A percentile compares a stretch with the other conserved stretches of the same genome.
phyloP scores from a whole-genome alignment of 1,139 yeast species.

The Pneumocystis murina region DNA sequence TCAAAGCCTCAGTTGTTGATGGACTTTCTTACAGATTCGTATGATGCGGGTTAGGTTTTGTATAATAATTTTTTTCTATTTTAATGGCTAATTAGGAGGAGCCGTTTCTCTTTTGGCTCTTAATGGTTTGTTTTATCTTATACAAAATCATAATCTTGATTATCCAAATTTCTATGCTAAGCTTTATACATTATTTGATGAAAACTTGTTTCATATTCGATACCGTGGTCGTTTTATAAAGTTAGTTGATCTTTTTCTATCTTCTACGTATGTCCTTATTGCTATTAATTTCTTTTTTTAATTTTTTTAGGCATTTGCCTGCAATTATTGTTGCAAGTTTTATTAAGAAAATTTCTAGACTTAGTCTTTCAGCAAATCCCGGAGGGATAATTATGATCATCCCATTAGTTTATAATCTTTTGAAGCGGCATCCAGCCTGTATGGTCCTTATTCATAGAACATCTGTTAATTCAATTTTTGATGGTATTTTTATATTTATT shows the following conservation, averaged over 20 bases:
- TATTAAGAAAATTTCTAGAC: constrained; percentile 63
- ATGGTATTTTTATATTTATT: constrained; percentile 3
- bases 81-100: constrained; percentile 22
- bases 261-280: constrained; percentile 38
- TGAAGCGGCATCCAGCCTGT: constrained; percentile 85
- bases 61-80: neutral
- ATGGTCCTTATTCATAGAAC: constrained; percentile 69
- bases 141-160: constrained; percentile 70
- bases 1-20: constrained; percentile 66
- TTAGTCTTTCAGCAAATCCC: constrained; percentile 70
- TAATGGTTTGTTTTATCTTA: constrained; percentile 75
- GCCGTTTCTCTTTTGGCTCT: constrained; percentile 66
- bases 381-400: constrained; percentile 74
- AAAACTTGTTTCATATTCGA: constrained; percentile 61
- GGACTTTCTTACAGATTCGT: constrained; percentile 88
- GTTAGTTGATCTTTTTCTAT: constrained; percentile 65
- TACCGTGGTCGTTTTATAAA: constrained; percentile 82
- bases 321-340: constrained; percentile 76
- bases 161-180: constrained; percentile 82
- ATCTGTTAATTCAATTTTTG: constrained; percentile 21
- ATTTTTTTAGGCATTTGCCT: constrained; percentile 42
- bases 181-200: constrained; percentile 57
- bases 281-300: neutral
- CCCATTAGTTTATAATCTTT: constrained; percentile 80
- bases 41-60: constrained; percentile 35